Conservation (phyloP, 1,139 yeast genomes). For the Chernovozyma sophiae-reginae region DNA sequence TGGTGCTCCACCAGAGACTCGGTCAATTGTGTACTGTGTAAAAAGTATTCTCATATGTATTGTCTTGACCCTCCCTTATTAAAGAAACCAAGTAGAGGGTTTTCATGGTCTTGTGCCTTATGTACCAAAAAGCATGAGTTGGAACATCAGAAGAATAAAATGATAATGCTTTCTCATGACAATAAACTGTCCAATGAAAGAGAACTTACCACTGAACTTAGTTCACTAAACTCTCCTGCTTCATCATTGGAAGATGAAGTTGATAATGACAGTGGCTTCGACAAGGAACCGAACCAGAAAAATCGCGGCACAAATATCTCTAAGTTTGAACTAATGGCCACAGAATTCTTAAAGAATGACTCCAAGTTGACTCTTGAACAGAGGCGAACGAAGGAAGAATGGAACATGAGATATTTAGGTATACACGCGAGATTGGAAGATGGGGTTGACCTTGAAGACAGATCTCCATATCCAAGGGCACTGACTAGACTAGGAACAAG, state of each 20-base stretch:
- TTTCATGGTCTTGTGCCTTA: conserved; percentile 88
- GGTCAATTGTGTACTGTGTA: conserved; percentile 80
- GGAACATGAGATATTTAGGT: conserved; percentile 82
- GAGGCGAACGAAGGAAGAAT: conserved; percentile 56
- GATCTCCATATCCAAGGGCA: conserved; percentile 76
- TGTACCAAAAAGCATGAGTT: conserved; percentile 52
- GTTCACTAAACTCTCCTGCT: conserved; percentile 17
- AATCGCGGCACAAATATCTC: conserved; percentile 25
- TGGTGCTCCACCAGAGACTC: conserved; percentile 82
- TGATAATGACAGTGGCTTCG: neutral
- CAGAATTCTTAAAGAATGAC: conserved; percentile 47
- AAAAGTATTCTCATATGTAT: conserved; percentile 66
- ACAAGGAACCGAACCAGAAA: conserved; percentile 7
- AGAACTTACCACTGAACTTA: conserved; percentile 24
- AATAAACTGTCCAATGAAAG: conserved; percentile 40
- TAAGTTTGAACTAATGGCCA: conserved; percentile 58
- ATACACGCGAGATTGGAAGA: conserved; percentile 74
- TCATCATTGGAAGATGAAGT: conserved; percentile 7
- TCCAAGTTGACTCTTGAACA: conserved; percentile 35
- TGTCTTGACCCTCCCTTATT: conserved; percentile 84
- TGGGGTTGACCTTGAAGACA: conserved; percentile 72
- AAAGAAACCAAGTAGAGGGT: conserved; percentile 80
- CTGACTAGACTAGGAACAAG: conserved; percentile 73
- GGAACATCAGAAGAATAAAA: conserved; percentile 25
- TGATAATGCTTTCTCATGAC: conserved; percentile 42